Conservation (phyloP, 2,329 filamentous ascomycete species). For the Fusarium sp. region DNA sequence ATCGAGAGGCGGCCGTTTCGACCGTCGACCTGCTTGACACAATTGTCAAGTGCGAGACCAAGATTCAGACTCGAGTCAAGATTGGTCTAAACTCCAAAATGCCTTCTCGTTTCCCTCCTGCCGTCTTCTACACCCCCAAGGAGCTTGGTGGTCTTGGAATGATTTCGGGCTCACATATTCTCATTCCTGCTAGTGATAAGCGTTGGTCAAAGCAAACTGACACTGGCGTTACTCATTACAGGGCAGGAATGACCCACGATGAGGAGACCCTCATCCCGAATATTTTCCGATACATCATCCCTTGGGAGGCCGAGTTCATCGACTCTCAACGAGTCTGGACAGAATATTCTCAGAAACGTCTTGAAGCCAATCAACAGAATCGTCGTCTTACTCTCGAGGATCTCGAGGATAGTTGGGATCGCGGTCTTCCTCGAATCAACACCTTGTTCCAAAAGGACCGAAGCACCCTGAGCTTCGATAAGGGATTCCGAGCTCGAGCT, state of each 20-base stretch:
- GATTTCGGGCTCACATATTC: constrained; percentile 98
- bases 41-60: constrained; percentile 99
- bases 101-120: constrained; percentile 97
- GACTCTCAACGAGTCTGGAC: constrained; percentile 99
- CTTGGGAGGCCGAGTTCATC: constrained; percentile 98
- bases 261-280: constrained; percentile 98
- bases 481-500: constrained; percentile 92
- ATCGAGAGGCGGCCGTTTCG: constrained; percentile 95
- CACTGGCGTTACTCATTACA: constrained; percentile 94
- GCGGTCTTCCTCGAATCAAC: constrained; percentile 96
- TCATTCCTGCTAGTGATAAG: constrained; percentile 97
- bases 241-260: constrained; percentile 97
- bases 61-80: constrained; percentile 98
- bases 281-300: constrained; percentile 99
- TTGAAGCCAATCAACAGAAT: constrained; percentile 98
- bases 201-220: constrained; percentile 99
- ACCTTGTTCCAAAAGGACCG: constrained; percentile 98
- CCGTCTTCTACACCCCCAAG: constrained; percentile 98
- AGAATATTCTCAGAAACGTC: constrained; percentile 96
- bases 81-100: constrained; percentile 99
- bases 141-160: constrained; percentile 96
- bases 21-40: constrained; percentile 94
- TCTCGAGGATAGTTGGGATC: constrained; percentile 97
- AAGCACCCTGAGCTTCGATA: constrained; percentile 97
- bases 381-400: constrained; percentile 93